Evolutionary conservation across 768 basidiomycete species (phyloP).

Genomic region (Amanita fuliginea): DNA sequence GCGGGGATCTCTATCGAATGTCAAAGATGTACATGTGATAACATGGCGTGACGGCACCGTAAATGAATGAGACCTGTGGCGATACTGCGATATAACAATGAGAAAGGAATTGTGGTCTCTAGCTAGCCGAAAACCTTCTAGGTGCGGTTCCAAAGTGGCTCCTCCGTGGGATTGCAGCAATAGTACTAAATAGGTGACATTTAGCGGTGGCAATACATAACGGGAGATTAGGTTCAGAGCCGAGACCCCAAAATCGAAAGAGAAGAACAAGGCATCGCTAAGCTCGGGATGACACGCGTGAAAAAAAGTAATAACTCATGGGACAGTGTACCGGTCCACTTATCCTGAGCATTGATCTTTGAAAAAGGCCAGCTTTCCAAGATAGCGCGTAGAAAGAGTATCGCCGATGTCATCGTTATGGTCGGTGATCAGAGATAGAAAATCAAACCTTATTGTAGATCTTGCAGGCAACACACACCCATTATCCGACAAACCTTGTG

Average conservation of each 20-base stretch:
- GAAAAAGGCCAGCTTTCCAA: slow-evolving; percentile 65
- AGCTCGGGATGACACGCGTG: not conserved
- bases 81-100: not conserved
- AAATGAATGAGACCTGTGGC: not conserved
- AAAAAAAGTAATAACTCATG: slow-evolving; percentile 10
- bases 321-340: slow-evolving; percentile 57
- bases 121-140: slow-evolving; percentile 62
- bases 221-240: slow-evolving; percentile 4
- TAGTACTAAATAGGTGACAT: slow-evolving; percentile 36
- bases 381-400: slow-evolving; percentile 33
- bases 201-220: not conserved
- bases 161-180: slow-evolving; percentile 82
- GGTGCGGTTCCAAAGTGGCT: slow-evolving; percentile 48
- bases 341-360: slow-evolving; percentile 63
- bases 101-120: slow-evolving; percentile 52
- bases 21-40: not conserved
- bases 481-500: not conserved
- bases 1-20: slow-evolving; percentile 62
- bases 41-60: not conserved
- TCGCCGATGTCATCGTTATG: slow-evolving; percentile 53
- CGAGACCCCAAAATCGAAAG: not conserved
- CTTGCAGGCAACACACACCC: not conserved
- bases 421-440: slow-evolving; percentile 46
- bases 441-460: not conserved
- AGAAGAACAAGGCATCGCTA: not conserved